Conservation (phyloP, 2,329 filamentous ascomycete species). For the Aspergillus quadricinctus region DNA sequence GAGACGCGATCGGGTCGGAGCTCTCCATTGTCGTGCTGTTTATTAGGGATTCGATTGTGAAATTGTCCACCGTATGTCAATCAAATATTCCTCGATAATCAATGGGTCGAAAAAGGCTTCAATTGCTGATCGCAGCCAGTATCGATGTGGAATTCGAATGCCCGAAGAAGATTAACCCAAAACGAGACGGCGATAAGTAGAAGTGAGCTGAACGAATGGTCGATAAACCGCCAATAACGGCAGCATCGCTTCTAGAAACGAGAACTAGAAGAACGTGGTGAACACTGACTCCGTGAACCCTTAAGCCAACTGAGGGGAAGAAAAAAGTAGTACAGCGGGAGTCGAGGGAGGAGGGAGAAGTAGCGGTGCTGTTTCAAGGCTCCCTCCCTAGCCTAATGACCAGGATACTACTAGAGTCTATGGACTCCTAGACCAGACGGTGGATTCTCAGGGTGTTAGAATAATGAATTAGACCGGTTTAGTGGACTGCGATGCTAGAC, state of each 20-base stretch:
- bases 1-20: slow-evolving; percentile 19
- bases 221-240: slow-evolving; percentile 7
- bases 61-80: background rate
- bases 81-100: slow-evolving; percentile 7
- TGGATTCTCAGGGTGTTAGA: background rate
- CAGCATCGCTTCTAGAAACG: slow-evolving; percentile 14
- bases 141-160: background rate
- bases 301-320: background rate
- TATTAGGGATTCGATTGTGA: background rate
- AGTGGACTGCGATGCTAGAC: background rate
- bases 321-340: background rate
- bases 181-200: slow-evolving; percentile 12
- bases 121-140: background rate
- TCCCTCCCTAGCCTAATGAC: background rate
- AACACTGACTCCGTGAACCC: background rate
- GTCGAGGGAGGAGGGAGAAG: background rate
- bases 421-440: background rate
- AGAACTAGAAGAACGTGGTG: background rate
- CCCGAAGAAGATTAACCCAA: slow-evolving; percentile 10
- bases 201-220: slow-evolving; percentile 4
- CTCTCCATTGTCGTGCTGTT: slow-evolving; percentile 20
- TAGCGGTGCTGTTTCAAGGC: background rate
- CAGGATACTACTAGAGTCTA: background rate
- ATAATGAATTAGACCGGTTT: background rate
- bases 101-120: background rate